Percentiles rank a stretch among this genome's conserved stretches.
These are phyloP conservation scores for Nadsonia fulvescens DNA, from an alignment of 805 yeast species.

Conservation along the genomic window DNA sequence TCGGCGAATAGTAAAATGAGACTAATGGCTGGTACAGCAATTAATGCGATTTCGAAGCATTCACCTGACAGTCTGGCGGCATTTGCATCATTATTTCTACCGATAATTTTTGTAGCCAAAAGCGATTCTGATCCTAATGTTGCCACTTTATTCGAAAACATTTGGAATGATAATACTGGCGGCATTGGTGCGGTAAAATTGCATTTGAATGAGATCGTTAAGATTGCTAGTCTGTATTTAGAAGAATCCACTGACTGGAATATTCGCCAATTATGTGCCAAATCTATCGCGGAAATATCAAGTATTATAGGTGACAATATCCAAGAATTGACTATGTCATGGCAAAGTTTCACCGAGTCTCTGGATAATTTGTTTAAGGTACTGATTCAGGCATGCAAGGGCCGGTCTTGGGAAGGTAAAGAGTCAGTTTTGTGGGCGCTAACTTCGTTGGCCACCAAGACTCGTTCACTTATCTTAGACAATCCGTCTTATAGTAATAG, in stretches of 20 bases:
- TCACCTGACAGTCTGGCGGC: slow-evolving; percentile 49
- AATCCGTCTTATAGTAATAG: no score
- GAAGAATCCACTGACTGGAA: slow-evolving; percentile 35
- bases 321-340: no score
- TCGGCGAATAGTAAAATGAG: no score
- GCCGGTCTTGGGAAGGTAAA: slow-evolving; percentile 81
- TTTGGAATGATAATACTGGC: slow-evolving; percentile 71
- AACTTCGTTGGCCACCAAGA: slow-evolving; percentile 35
- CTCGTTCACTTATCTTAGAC: slow-evolving; percentile 20
- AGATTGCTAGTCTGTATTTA: slow-evolving; percentile 31
- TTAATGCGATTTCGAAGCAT: slow-evolving; percentile 48
- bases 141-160: slow-evolving; percentile 31
- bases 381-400: slow-evolving; percentile 43
- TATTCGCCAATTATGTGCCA: slow-evolving; percentile 53
- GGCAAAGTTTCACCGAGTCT: not conserved
- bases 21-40: slow-evolving; percentile 46
- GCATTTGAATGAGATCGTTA: slow-evolving; percentile 51
- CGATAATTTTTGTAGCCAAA: slow-evolving; percentile 62
- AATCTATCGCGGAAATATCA: slow-evolving; percentile 42
- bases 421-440: slow-evolving; percentile 58
- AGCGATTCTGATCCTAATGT: slow-evolving; percentile 39
- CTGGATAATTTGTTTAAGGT: slow-evolving; percentile 28
- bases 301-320: slow-evolving; percentile 25
- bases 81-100: slow-evolving; percentile 48
- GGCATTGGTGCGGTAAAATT: slow-evolving; percentile 51